phyloP scores from a whole-genome alignment of 2,329 filamentous ascomycete genomes.

The Penicillium sp. region DNA sequence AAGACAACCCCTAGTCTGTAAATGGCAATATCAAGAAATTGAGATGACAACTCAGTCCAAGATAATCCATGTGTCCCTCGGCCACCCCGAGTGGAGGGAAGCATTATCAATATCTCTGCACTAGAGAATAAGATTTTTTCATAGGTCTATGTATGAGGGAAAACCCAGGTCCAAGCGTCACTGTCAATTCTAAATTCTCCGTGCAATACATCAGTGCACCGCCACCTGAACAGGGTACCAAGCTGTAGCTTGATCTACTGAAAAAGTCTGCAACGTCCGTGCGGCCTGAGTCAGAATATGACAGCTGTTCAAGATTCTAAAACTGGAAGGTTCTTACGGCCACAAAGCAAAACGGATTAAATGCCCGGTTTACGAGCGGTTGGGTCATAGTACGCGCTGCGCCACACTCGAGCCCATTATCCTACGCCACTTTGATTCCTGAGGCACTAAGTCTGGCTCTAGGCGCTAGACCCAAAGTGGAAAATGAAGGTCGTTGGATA shows the following conservation, averaged over 20 bases:
- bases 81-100: constrained; percentile 1
- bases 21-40: not conserved
- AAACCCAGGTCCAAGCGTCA: not conserved
- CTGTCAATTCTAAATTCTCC: constrained; percentile 11
- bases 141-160: not conserved
- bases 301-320: constrained; percentile 12
- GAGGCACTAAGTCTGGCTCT: not conserved
- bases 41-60: not conserved
- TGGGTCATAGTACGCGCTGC: constrained; percentile 14
- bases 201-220: not conserved
- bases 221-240: not conserved
- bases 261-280: constrained; percentile 1
- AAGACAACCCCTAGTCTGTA: not conserved
- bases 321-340: not conserved
- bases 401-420: constrained; percentile 8
- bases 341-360: not conserved
- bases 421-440: not conserved
- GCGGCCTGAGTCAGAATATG: constrained; percentile 14
- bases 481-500: not conserved
- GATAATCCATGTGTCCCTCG: not conserved
- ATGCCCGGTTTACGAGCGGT: constrained; percentile 13
- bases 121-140: not conserved
- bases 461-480: not conserved
- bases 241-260: not conserved
- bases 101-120: not conserved